These are phyloP conservation scores for Blastocystis sp. DNA, from an alignment of 352 stramenopile genomes.

Conservation along the genomic window DNA sequence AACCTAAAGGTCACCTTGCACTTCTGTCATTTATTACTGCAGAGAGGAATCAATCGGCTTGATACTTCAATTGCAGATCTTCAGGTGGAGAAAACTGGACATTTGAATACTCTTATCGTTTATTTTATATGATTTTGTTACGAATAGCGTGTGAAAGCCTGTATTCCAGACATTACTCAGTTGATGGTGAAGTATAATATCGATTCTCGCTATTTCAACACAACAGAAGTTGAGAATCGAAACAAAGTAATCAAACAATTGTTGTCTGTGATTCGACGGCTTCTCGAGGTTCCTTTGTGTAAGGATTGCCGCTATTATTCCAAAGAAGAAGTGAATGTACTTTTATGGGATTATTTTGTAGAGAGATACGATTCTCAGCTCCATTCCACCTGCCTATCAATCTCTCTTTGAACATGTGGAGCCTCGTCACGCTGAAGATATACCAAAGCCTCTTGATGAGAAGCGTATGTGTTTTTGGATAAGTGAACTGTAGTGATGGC, in stretches of 20 bases:
- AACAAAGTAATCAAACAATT: background rate
- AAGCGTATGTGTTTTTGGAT: background rate
- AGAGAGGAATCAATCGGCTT: no score
- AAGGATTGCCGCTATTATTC: slow-evolving; percentile 19
- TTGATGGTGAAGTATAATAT: slow-evolving; percentile 14
- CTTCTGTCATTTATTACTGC: no score
- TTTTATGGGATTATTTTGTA: background rate
- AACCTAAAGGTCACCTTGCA: no score
- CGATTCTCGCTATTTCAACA: background rate
- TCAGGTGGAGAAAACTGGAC: background rate
- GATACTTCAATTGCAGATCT: background rate
- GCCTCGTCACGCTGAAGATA: background rate
- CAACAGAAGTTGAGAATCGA: background rate
- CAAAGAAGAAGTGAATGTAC: background rate
- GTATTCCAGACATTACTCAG: background rate
- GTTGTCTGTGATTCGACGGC: background rate
- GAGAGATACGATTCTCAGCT: background rate
- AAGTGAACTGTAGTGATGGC: background rate
- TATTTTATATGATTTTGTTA: background rate
- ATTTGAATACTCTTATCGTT: background rate
- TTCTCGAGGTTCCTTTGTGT: slow-evolving; percentile 1
- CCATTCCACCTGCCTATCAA: background rate
- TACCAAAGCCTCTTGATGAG: background rate
- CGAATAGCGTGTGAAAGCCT: background rate
- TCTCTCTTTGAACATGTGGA: background rate